phyloP scores from a whole-genome alignment of 2,329 filamentous ascomycete species.

The Ophiocordyceps camponoti-rufipedis region DNA sequence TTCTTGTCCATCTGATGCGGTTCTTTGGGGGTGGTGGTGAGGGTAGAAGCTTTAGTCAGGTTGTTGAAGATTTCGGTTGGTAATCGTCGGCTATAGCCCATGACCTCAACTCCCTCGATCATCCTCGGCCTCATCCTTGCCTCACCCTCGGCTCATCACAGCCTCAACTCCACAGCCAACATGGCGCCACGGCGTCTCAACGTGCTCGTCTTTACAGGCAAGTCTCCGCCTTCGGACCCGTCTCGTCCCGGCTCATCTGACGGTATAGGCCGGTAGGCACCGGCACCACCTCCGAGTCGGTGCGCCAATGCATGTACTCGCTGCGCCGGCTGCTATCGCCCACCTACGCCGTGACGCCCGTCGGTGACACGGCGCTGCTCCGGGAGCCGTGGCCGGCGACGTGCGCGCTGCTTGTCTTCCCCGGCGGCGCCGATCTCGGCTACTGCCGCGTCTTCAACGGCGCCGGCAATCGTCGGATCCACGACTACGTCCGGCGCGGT shows the following conservation, averaged over 20 bases:
- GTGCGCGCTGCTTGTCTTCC: conserved; percentile 79
- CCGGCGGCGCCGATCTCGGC: conserved; percentile 82
- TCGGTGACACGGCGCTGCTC: conserved; percentile 60
- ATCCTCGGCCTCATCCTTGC: no score
- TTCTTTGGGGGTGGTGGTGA: no score
- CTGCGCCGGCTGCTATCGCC: conserved; percentile 72
- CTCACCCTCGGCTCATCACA: neutral
- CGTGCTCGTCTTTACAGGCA: conserved; percentile 83
- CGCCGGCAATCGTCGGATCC: conserved; percentile 66
- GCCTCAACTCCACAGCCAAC: conserved; percentile 1
- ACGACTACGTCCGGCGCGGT: conserved; percentile 68
- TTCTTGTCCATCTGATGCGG: neutral
- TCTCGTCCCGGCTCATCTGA: conserved; percentile 1
- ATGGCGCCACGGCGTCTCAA: conserved; percentile 65
- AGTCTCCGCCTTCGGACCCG: conserved; percentile 22
- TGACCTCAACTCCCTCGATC: no score
- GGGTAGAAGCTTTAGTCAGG: no score
- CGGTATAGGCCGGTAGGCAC: conserved; percentile 33
- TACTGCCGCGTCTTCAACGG: conserved; percentile 84
- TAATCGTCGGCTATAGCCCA: no score
- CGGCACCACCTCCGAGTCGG: conserved; percentile 74
- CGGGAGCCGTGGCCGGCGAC: conserved; percentile 83
- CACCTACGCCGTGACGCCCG: conserved; percentile 81
- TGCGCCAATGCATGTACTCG: conserved; percentile 75
- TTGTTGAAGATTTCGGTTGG: no score